A percentile compares a stretch with the other conserved stretches of the same genome.
Conservation (phyloP, 2,329 filamentous ascomycete genomes). For the Trichocomaceae sp. region DNA sequence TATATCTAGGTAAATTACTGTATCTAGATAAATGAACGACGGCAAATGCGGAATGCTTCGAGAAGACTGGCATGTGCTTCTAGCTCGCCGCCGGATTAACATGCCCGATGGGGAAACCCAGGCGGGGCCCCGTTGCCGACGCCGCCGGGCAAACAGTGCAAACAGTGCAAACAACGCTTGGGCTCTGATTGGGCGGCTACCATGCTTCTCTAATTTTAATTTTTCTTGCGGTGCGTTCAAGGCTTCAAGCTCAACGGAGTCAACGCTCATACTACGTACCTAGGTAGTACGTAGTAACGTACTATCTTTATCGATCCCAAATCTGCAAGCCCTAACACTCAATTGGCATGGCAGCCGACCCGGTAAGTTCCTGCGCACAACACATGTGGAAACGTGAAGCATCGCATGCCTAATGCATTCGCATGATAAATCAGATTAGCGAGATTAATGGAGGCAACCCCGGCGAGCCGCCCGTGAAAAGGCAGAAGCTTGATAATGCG, state of each 20-base stretch:
- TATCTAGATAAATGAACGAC: too few species aligned
- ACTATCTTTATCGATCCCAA: not conserved
- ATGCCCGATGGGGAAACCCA: not conserved
- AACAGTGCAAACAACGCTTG: conserved; percentile 7
- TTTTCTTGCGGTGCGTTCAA: not conserved
- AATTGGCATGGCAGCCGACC: conserved; percentile 3
- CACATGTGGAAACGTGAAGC: not conserved
- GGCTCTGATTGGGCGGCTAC: conserved; percentile 4
- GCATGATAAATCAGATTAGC: conserved; percentile 7
- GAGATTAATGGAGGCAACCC: conserved; percentile 19
- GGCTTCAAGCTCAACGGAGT: not conserved
- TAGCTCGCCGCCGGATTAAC: conserved; percentile 7
- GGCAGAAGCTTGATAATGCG: conserved; percentile 49
- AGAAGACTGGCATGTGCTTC: conserved; percentile 12
- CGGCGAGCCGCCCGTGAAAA: conserved; percentile 50
- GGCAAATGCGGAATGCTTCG: conserved; percentile 1
- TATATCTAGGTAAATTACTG: too few species aligned
- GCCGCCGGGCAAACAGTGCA: conserved; percentile 6
- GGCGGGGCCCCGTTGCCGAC: not conserved
- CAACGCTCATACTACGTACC: not conserved
- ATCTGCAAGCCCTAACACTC: not conserved
- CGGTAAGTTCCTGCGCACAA: not conserved
- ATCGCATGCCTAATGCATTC: not conserved
- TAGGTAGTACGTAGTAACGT: not conserved
- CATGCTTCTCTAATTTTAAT: not conserved